Evolutionary conservation across 2,329 filamentous ascomycete species (phyloP), one percentile per base, ranked within the genome.

Genomic region (Mycosphaerelloides madeirae): DNA sequence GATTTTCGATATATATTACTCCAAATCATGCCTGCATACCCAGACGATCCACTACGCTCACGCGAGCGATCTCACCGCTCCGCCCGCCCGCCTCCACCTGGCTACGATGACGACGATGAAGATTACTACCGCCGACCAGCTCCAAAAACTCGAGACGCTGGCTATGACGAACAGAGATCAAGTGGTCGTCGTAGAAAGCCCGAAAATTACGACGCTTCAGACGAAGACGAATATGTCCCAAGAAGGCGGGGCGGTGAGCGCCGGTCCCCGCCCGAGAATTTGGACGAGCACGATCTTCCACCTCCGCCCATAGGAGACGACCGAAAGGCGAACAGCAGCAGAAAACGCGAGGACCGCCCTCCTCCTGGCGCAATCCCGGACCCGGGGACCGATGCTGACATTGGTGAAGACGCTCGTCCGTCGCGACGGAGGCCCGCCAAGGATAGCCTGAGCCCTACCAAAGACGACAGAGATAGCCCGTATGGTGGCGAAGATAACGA

Each of bases 131-230:
- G 50, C 12, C 38, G 51, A 13, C 43, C 48, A 13, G 29, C 49
- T 20, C 29, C 52, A 28, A 49, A 44, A 31, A 19, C 46, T n/a
- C 47, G 50, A 38, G 44, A 45, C 19, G 28, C 13, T 8, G 20
- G 41, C n/a, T 33, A 49, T 20, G 52, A 53, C 6, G 48, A 52
- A 6, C 46, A 48, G 15, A 44, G 38, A 29, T 38, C 49, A 8
- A 45, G 40, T 38, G 43, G 44, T n/a, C 41, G 44, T 2, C 25
- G 46, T 32, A 45, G 49, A 37, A 46, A 38, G 15, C 40, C 41
- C 40, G 53, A 57, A 29, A 51, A 44, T 3, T 62, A 60, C 45
- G 56, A 60, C 43, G 57, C 55, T 4, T 59, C 54, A 38, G 59
- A 62, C 38, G 59, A 61, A 31, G 56, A 59, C 29, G 46, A 53